Base-by-base conservation (phyloP, 768 basidiomycete species). In the Exidia glandulosa region DNA sequence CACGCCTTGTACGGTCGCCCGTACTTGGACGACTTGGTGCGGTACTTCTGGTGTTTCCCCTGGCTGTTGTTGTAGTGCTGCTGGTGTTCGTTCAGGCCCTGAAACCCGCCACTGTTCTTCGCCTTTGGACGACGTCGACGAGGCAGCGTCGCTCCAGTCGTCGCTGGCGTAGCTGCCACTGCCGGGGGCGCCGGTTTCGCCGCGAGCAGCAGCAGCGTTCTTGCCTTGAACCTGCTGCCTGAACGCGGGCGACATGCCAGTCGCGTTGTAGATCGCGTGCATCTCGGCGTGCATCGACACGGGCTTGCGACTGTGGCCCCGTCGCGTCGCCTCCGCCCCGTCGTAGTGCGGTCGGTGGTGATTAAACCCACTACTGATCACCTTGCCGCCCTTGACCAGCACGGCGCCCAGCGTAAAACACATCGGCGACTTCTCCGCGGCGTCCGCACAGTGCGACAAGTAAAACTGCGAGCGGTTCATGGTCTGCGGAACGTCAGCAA, bases 331-430 rank as follows among this genome's bases (percentile, higher is more conserved):
- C 52, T 77, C 75, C 12, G 70, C 69, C 29, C 79, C 79, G 60
- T 82, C 78, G 65, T 81, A 82, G 60, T 79, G 77, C 29, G 80
- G 72, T 36, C 80, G 73, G 64, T 79, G 77, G 63, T 82, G 82
- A 63, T 83, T 83, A 62, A 76, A 75, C 14, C 81, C 80, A 7
- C 73, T 73, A 6, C 79, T 78, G 34, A 82, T 73, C 58, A 81
- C 68, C 63, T 82, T 82, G 54, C 81, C 81, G 34, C 80, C 80
- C 65, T 82, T 82, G 63, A 81, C 79, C 62, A 83, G 81, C 16
- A 76, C 73, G 3, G 77, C 75, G 23, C 78, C 79, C 36, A 81
- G 73, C 16, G 72, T 77, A 64, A 76, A 78, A 57, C 72, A 74
- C 79, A 80, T 79, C 36, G 76, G 73, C 66, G 77, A 78, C 75